Conservation (phyloP, 345 rosid genomes). For the Lenwebbia sp. region DNA sequence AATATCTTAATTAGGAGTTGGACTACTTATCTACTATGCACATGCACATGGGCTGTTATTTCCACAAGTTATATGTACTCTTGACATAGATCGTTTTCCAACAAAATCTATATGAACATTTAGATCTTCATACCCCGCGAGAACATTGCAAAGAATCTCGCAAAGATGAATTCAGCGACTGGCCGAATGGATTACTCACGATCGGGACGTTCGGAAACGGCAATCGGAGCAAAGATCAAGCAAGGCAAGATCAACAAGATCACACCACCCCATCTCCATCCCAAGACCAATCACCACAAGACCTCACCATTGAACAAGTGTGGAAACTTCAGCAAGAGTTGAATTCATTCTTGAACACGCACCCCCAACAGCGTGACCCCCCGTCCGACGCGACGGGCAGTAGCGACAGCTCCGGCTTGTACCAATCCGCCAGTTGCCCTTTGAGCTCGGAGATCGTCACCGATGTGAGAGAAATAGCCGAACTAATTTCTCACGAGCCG, state of each 20-base stretch:
- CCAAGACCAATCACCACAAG: neutral
- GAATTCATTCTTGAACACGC: slow-evolving; percentile 7
- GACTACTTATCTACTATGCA: neutral
- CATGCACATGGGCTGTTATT: neutral
- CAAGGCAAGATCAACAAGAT: slow-evolving; percentile 1
- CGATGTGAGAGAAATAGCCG: neutral
- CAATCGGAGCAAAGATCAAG: slow-evolving; percentile 9
- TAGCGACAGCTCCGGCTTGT: neutral
- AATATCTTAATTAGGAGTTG: neutral
- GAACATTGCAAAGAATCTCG: slow-evolving; percentile 16
- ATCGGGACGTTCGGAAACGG: slow-evolving; percentile 79
- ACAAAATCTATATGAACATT: neutral
- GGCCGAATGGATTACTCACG: slow-evolving; percentile 55
- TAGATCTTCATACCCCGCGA: neutral
- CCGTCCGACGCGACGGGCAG: neutral
- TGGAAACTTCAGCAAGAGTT: slow-evolving; percentile 22
- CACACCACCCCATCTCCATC: neutral
- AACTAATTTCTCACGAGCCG: neutral
- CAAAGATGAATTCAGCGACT: slow-evolving; percentile 48
- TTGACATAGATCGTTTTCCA: neutral
- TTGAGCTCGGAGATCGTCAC: neutral
- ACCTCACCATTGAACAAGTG: slow-evolving; percentile 8
- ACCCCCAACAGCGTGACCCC: neutral
- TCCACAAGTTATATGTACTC: neutral
- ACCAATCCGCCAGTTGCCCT: neutral